Base-by-base conservation (phyloP, 805 yeast species). In the Monosporozyma solicola region DNA sequence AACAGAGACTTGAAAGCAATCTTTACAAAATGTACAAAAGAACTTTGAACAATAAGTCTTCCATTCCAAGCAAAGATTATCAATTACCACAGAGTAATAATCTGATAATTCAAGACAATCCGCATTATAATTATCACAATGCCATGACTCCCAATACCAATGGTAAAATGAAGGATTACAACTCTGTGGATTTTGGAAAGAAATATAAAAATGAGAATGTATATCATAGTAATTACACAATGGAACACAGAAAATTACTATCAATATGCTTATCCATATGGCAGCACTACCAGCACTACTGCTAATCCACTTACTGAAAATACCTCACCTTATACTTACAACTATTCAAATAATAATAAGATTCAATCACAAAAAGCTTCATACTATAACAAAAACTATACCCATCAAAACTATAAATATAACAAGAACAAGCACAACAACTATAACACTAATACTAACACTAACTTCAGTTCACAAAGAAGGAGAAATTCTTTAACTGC, bases 41-140 rank as follows among this genome's bases (percentile, higher is more conserved):
- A 50, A 50, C 52, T 16, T 35, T 50, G 52, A 50, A 50, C 27
- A 50, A 50, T 31, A 50, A 50, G 41, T 50, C 52, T 13, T 50
- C 52, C 11, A 37, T 50, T 13, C 8, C 46, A 43, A 43, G 20
- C 8, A 41, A 20, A 41, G 20, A 20, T 9, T 41, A 41, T 20
- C 44, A 41, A 22, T 41, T 20, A 8, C 44, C 3, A 10, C 7
- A 35, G 3, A 43, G 10, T 20, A 41, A 16, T 43, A 29, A 11
- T 41, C 46, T 24, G 11, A 22, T 37, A 24, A 35, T 25, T 20
- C 41, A 29, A 16, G 27, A 41, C 39, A 49, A 49, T 29, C 24
- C 37, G 10, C 22, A 51, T 25, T 51, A 41, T 51, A 37, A 39
- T 37, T 33, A 27, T 27, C 29, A 46, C 54, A 43, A 51, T 35